A percentile compares a stretch with the other conserved stretches of the same genome.
These are phyloP conservation scores for Cystofilobasidium bisporidii DNA, from an alignment of 768 basidiomycete species.

Conservation along the genomic window DNA sequence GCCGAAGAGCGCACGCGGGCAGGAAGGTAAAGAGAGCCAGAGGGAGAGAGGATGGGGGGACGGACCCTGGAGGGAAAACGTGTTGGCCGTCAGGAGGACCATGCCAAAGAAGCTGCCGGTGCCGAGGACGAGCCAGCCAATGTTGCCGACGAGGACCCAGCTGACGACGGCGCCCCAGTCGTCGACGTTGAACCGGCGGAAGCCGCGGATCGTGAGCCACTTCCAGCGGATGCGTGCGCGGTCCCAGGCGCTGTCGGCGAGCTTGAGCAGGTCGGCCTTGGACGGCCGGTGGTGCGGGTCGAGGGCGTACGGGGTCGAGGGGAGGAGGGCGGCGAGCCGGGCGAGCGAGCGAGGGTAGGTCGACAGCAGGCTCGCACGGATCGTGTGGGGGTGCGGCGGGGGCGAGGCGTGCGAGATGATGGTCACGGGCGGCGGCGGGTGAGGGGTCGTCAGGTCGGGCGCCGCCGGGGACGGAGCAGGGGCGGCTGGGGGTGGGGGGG, in stretches of 20 bases:
- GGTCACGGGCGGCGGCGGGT: neutral
- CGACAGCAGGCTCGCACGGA: slow-evolving; percentile 29
- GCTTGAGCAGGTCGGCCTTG: slow-evolving; percentile 75
- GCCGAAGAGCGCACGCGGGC: no score
- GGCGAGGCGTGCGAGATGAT: slow-evolving; percentile 2
- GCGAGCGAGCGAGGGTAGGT: slow-evolving; percentile 68
- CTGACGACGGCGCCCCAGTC: slow-evolving; percentile 93
- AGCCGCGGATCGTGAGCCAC: slow-evolving; percentile 92
- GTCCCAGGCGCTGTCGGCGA: slow-evolving; percentile 83
- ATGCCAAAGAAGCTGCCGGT: slow-evolving; percentile 98
- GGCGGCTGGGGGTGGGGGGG: neutral
- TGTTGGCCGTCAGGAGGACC: slow-evolving; percentile 78
- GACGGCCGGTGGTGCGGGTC: slow-evolving; percentile 51
- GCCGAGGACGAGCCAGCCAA: slow-evolving; percentile 88
- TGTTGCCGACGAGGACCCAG: slow-evolving; percentile 92
- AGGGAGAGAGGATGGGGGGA: neutral
- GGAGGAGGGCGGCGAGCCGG: slow-evolving; percentile 65
- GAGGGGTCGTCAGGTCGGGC: neutral
- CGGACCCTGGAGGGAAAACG: slow-evolving; percentile 70
- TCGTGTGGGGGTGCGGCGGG: slow-evolving; percentile 2
- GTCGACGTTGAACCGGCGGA: slow-evolving; percentile 88
- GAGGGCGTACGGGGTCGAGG: slow-evolving; percentile 45
- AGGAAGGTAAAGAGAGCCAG: slow-evolving; percentile 1
- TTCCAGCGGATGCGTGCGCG: slow-evolving; percentile 83
- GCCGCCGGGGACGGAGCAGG: neutral